phyloP scores from a whole-genome alignment of 176 grass and related monocot genomes.

The Olyra latifolia region DNA sequence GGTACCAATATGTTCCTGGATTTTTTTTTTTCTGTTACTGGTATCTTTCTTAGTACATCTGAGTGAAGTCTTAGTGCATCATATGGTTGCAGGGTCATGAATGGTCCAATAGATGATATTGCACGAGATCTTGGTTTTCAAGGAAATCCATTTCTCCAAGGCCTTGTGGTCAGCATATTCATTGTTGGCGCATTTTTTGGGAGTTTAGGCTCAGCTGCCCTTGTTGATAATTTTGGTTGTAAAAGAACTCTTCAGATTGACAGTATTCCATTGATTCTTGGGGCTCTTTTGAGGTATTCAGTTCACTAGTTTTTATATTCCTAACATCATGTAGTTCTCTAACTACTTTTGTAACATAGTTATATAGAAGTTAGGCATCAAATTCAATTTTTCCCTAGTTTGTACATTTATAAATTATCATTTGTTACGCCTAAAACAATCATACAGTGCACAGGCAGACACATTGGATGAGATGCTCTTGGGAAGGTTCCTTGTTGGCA shows the following conservation, averaged over 20 bases:
- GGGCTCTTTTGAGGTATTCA: constrained; percentile 79
- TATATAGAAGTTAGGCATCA: not conserved
- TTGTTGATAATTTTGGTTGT: constrained; percentile 96
- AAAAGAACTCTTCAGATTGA: constrained; percentile 88
- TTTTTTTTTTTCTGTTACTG: not conserved
- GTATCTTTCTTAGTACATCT: not conserved
- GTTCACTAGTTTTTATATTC: constrained; percentile 16
- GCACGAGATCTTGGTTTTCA: constrained; percentile 87
- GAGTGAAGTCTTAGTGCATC: not conserved
- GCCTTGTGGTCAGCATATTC: constrained; percentile 97
- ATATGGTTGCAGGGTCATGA: constrained; percentile 87
- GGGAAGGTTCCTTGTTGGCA: constrained; percentile 96
- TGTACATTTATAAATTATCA: constrained; percentile 24
- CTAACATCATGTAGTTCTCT: constrained; percentile 19
- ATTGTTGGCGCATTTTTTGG: constrained; percentile 92
- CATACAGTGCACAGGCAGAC: constrained; percentile 77
- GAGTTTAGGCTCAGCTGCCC: constrained; percentile 64
- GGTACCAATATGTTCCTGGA: not conserved
- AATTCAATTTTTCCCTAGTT: constrained; percentile 1
- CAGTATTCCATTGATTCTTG: constrained; percentile 80
- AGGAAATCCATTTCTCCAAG: constrained; percentile 92
- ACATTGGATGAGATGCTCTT: constrained; percentile 87
- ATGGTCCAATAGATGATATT: constrained; percentile 95
- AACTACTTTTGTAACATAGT: constrained; percentile 1
- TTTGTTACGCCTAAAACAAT: constrained; percentile 25